Evolutionary conservation across 2,329 filamentous ascomycete genomes (phyloP).

Genomic region (Mollisiaceae sp.): DNA sequence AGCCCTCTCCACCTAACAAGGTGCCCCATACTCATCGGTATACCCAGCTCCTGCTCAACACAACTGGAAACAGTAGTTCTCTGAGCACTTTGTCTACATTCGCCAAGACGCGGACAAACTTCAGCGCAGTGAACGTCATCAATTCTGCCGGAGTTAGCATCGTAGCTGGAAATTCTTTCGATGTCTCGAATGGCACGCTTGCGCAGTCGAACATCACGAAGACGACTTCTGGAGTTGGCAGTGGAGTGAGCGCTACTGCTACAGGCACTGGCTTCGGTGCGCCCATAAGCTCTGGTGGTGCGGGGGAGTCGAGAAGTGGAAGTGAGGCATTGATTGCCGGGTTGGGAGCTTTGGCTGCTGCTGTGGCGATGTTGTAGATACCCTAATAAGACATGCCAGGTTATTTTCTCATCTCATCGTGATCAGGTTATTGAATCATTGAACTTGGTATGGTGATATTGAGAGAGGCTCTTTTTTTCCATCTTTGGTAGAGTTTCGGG

Average conservation of each 20-base stretch:
- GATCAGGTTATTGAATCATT: too few species aligned
- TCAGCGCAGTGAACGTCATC: slow-evolving; percentile 31
- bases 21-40: slow-evolving; percentile 38
- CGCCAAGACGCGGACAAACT: slow-evolving; percentile 26
- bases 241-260: slow-evolving; percentile 12
- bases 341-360: slow-evolving; percentile 28
- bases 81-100: slow-evolving; percentile 18
- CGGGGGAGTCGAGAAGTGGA: neutral
- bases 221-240: slow-evolving; percentile 8
- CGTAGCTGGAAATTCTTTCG: slow-evolving; percentile 34
- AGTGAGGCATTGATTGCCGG: slow-evolving; percentile 26
- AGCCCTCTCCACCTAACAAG: slow-evolving; percentile 35
- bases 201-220: slow-evolving; percentile 13
- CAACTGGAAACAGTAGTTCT: slow-evolving; percentile 24
- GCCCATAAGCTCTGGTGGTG: slow-evolving; percentile 10
- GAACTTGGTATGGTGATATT: too few species aligned
- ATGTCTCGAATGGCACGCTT: slow-evolving; percentile 33
- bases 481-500: too few species aligned
- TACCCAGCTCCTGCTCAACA: slow-evolving; percentile 38
- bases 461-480: too few species aligned
- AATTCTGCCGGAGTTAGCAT: slow-evolving; percentile 26
- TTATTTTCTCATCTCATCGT: too few species aligned
- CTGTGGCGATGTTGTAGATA: slow-evolving; percentile 27
- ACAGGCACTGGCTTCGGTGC: slow-evolving; percentile 7
- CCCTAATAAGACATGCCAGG: neutral